phyloP scores from a whole-genome alignment of 148 eudicot genomes.

The Silene conica region DNA sequence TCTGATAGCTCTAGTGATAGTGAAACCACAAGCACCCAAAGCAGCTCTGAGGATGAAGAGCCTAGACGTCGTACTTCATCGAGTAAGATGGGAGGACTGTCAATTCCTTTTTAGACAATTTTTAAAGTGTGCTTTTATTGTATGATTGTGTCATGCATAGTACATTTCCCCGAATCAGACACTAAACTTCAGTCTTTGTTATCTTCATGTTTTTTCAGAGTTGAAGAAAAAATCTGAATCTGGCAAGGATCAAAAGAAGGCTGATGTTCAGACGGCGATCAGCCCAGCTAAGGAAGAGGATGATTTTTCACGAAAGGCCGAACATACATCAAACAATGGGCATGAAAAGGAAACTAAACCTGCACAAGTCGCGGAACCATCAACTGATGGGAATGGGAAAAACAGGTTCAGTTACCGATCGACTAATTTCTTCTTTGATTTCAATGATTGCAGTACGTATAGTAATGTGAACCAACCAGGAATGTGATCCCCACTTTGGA shows the following conservation, averaged over 20 bases:
- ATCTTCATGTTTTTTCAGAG: constrained; percentile 28
- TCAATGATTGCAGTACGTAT: neutral
- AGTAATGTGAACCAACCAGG: neutral
- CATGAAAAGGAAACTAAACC: constrained; percentile 30
- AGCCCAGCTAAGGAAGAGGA: constrained; percentile 39
- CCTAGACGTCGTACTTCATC: constrained; percentile 37
- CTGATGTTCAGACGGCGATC: constrained; percentile 19
- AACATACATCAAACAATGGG: constrained; percentile 33
- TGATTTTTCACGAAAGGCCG: constrained; percentile 36
- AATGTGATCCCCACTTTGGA: neutral
- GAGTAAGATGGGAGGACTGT: constrained; percentile 30
- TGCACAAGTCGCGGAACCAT: constrained; percentile 25
- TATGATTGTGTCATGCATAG: neutral
- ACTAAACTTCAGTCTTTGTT: neutral
- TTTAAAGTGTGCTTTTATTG: neutral
- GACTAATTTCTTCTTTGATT: neutral
- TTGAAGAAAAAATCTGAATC: constrained; percentile 33
- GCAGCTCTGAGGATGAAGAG: constrained; percentile 62
- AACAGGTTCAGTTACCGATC: constrained; percentile 45
- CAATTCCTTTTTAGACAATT: neutral
- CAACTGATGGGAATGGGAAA: constrained; percentile 37
- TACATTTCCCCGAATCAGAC: neutral
- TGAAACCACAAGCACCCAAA: constrained; percentile 40
- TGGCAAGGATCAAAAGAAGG: constrained; percentile 31
- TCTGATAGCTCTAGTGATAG: constrained; percentile 59